Evolutionary conservation across 2,329 filamentous ascomycete species (phyloP).

Genomic region (Aspergillus udagawae): DNA sequence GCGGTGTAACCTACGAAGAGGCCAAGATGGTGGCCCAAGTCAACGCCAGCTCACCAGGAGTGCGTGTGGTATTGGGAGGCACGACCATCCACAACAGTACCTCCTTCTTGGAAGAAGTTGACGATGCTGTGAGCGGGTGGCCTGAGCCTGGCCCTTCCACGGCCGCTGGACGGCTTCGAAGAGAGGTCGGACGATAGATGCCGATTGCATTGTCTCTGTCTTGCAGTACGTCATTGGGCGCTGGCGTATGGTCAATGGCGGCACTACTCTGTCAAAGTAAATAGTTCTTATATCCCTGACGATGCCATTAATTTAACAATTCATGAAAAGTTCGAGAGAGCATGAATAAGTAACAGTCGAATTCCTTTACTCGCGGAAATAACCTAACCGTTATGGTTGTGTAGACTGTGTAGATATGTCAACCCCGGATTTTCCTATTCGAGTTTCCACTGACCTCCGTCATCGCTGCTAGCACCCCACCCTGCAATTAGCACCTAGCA

Average conservation of each 20-base stretch:
- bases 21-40: slow-evolving; percentile 94
- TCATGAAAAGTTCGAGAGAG: not conserved
- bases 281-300: not conserved
- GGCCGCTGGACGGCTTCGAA: slow-evolving; percentile 59
- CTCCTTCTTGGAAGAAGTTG: slow-evolving; percentile 86
- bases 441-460: slow-evolving; percentile 14
- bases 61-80: slow-evolving; percentile 83
- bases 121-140: slow-evolving; percentile 83
- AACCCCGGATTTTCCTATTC: slow-evolving; percentile 20
- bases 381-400: not conserved
- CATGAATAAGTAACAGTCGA: not conserved
- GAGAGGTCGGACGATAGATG: slow-evolving; percentile 53
- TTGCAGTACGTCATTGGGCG: slow-evolving; percentile 5
- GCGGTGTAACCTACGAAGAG: slow-evolving; percentile 93
- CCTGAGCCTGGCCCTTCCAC: slow-evolving; percentile 63
- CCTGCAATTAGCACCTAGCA: not conserved
- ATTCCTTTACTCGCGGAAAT: not conserved
- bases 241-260: slow-evolving; percentile 1
- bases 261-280: not conserved
- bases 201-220: not conserved
- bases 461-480: not conserved
- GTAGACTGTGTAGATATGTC: not conserved
- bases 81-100: slow-evolving; percentile 84
- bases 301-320: not conserved
- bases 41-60: slow-evolving; percentile 83